A percentile compares a stretch with the other conserved stretches of the same genome.
These are phyloP conservation scores for Pseudoperonospora humuli DNA, from an alignment of 352 stramenopile species.

Conservation along the genomic window DNA sequence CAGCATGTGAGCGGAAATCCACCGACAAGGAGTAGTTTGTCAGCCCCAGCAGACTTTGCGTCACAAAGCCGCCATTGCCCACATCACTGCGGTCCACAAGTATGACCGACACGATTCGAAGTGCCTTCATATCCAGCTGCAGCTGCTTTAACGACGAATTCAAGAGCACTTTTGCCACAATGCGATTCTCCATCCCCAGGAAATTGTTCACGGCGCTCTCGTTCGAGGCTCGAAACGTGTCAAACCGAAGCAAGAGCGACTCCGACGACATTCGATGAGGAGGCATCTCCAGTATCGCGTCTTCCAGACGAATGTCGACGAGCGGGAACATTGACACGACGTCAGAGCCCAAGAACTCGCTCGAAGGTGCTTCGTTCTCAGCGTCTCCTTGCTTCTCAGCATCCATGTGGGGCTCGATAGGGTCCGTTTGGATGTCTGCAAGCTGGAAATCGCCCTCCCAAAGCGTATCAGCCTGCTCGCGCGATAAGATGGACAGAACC, in stretches of 20 bases:
- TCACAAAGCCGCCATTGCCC: slow-evolving; percentile 34
- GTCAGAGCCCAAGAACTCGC: slow-evolving; percentile 44
- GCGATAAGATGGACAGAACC: slow-evolving; percentile 47
- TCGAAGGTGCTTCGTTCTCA: slow-evolving; percentile 3
- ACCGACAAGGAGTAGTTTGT: slow-evolving; percentile 49
- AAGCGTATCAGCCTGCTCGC: slow-evolving; percentile 47
- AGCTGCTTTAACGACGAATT: slow-evolving; percentile 75
- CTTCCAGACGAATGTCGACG: slow-evolving; percentile 55
- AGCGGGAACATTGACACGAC: slow-evolving; percentile 81
- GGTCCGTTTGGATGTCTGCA: slow-evolving; percentile 21
- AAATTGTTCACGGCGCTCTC: slow-evolving; percentile 56
- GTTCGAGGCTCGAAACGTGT: slow-evolving; percentile 59
- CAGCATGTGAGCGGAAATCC: slow-evolving; percentile 52
- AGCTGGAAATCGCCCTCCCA: slow-evolving; percentile 77
- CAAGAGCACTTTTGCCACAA: slow-evolving; percentile 77
- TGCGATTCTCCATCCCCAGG: slow-evolving; percentile 57
- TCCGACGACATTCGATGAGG: slow-evolving; percentile 73
- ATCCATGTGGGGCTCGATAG: slow-evolving; percentile 6
- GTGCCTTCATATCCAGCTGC: slow-evolving; percentile 48
- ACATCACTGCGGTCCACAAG: slow-evolving; percentile 41
- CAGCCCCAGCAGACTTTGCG: slow-evolving; percentile 64
- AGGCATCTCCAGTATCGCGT: slow-evolving; percentile 69
- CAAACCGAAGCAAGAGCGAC: slow-evolving; percentile 60
- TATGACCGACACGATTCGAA: slow-evolving; percentile 74
- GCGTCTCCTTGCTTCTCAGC: slow-evolving; percentile 7